Evolutionary conservation across 495 filamentous ascomycete species (phyloP), one percentile per base, ranked within the genome.

Genomic region (Wilcoxina mikolae): DNA sequence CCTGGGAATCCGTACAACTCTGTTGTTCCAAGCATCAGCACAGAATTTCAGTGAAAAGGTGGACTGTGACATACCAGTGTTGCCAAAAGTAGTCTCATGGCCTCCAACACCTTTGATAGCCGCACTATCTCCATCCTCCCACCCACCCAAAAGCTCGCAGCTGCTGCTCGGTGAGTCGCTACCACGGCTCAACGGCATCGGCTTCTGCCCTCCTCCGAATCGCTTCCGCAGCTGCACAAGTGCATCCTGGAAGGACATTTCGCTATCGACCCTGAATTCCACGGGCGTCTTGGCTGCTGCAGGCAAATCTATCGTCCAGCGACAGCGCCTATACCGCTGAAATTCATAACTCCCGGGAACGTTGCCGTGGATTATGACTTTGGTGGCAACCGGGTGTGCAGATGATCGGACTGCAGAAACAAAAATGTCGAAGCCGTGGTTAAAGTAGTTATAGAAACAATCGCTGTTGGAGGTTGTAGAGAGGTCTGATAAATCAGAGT

Each of bases 371-470:
- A 96, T 70, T 41, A 95, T 78, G 11, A 98, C 68, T 66, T 98
- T 96, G 3, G 86, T 89, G 10, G 85, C 91, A 0, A 88, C 84
- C 2, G 67, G 68, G 26, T 67, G 71, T 4, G 82, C 84, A 0
- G 80, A 73, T 2, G 71, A 68, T 2, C 78, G 79, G 18, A 84
- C 83, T 26, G 82, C 76, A 0, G 89, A 94, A 15, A 98, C 75
- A 45, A 95, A 78, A n/a, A 95, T 76, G 68, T 98, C 91, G 61
- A 98, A 85, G 2, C 91, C 91, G 60, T 94, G 82, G 56, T 87
- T 83, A 62, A 95, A 96, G 65, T 96, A 98, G 62, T 95, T 95
- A 67, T 87, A 93, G 68, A 95, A 98, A 59, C 80, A 89, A 69
- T 95, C 89, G 9, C 54, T 56, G 15, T 79, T 75, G 3, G 76